These are phyloP conservation scores for Quercus aquifolioides DNA, from an alignment of 306 rosid species.

Conservation along the genomic window DNA sequence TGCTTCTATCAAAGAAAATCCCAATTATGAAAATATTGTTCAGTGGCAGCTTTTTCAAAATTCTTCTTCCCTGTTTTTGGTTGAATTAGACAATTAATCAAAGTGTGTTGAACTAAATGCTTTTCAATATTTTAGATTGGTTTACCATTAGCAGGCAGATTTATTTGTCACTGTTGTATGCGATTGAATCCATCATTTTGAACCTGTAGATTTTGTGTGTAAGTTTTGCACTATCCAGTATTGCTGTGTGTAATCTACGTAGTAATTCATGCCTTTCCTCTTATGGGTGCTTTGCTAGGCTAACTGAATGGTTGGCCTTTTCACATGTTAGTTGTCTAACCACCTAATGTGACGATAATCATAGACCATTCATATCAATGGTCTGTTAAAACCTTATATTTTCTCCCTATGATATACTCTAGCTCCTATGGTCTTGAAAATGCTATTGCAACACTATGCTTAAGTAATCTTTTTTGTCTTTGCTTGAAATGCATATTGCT, in stretches of 20 bases:
- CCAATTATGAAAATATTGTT: not conserved
- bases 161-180: not conserved
- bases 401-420: not conserved
- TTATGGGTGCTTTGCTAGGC: not conserved
- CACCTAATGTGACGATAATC: not conserved
- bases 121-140: not conserved
- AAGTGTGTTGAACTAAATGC: not conserved
- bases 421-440: not conserved
- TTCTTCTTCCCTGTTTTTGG: not conserved
- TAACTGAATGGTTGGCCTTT: not conserved
- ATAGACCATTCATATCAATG: not conserved
- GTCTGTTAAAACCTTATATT: not conserved
- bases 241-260: not conserved
- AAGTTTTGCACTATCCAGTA: not conserved
- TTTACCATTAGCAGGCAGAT: not conserved
- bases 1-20: not conserved
- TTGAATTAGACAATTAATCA: not conserved
- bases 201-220: not conserved
- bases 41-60: not conserved
- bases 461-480: not conserved
- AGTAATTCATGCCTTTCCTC: not conserved
- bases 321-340: not conserved
- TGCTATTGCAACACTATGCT: not conserved
- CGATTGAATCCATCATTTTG: not conserved
- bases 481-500: not conserved